Percentiles rank a stretch among this genome's conserved stretches.
These are phyloP conservation scores for Acacia melanoxylon DNA, from an alignment of 306 rosid genomes.

Conservation along the genomic window DNA sequence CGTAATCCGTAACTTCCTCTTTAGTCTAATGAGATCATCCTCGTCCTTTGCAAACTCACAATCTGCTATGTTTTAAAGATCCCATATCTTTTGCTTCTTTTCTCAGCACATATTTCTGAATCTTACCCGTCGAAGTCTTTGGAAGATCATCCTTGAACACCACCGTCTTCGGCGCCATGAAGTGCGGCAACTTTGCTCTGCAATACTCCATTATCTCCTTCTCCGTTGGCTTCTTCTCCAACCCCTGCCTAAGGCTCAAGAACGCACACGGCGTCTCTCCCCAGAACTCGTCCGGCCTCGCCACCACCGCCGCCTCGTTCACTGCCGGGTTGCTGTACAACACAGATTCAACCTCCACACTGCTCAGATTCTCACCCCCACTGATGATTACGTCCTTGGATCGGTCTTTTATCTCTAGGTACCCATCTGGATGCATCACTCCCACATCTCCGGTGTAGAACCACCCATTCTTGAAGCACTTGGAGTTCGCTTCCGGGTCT, in stretches of 20 bases:
- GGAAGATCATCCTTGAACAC: slow-evolving; percentile 62
- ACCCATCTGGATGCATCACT: slow-evolving; percentile 72
- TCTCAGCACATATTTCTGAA: slow-evolving; percentile 58
- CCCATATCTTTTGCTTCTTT: slow-evolving; percentile 57
- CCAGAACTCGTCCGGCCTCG: slow-evolving; percentile 66
- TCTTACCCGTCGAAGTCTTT: slow-evolving; percentile 67
- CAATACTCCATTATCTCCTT: slow-evolving; percentile 57
- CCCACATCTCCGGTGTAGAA: slow-evolving; percentile 74
- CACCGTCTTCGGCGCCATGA: slow-evolving; percentile 71
- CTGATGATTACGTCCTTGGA: slow-evolving; percentile 75
- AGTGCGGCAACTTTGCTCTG: slow-evolving; percentile 50
- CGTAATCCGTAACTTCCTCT: no score
- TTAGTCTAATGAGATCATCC: no score
- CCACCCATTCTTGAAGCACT: slow-evolving; percentile 54
- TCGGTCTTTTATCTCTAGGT: slow-evolving; percentile 69
- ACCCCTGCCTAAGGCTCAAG: slow-evolving; percentile 50
- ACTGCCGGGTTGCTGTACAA: slow-evolving; percentile 56
- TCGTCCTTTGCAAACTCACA: slow-evolving; percentile 3
- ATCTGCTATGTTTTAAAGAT: slow-evolving; percentile 28
- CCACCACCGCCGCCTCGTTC: slow-evolving; percentile 79
- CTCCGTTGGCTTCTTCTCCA: slow-evolving; percentile 41
- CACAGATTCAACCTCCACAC: slow-evolving; percentile 72
- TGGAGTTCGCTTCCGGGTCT: slow-evolving; percentile 48
- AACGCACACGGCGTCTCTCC: slow-evolving; percentile 88
- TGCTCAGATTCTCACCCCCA: slow-evolving; percentile 84